Conservation (phyloP, 2,329 filamentous ascomycete species). For the Cercospora janseana region DNA sequence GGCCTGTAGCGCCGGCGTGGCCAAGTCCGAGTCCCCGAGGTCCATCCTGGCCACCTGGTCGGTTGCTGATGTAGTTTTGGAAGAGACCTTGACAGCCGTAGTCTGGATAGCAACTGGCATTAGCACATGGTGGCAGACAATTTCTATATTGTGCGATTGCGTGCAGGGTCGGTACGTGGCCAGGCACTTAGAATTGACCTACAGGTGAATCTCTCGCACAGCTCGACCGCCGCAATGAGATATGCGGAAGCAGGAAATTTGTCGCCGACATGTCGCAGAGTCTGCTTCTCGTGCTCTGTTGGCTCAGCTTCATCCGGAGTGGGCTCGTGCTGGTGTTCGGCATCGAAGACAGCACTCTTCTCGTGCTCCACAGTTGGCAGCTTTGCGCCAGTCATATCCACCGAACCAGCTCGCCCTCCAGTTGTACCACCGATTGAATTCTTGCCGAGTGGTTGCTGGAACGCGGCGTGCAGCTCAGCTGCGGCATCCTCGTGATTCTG, state of each 20-base stretch:
- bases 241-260: conserved; percentile 48
- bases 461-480: conserved; percentile 31
- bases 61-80: conserved; percentile 52
- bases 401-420: conserved; percentile 9
- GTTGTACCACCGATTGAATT: conserved; percentile 19
- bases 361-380: conserved; percentile 23
- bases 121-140: background rate
- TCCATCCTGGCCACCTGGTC: conserved; percentile 40
- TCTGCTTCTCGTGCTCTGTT: conserved; percentile 44
- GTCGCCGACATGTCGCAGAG: conserved; percentile 48
- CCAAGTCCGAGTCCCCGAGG: conserved; percentile 43
- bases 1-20: conserved; percentile 36
- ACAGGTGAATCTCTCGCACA: conserved; percentile 50
- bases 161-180: background rate
- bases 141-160: background rate
- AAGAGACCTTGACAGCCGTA: conserved; percentile 46
- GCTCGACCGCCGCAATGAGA: conserved; percentile 50
- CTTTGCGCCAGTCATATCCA: conserved; percentile 27
- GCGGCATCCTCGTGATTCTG: conserved; percentile 33
- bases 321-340: conserved; percentile 24
- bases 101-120: conserved; percentile 12
- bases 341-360: conserved; percentile 3
- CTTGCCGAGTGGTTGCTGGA: conserved; percentile 26
- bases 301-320: conserved; percentile 40
- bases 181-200: background rate